Conservation (phyloP, 1,284 basidiomycete species). For the Cutaneotrichosporon mucoides region DNA sequence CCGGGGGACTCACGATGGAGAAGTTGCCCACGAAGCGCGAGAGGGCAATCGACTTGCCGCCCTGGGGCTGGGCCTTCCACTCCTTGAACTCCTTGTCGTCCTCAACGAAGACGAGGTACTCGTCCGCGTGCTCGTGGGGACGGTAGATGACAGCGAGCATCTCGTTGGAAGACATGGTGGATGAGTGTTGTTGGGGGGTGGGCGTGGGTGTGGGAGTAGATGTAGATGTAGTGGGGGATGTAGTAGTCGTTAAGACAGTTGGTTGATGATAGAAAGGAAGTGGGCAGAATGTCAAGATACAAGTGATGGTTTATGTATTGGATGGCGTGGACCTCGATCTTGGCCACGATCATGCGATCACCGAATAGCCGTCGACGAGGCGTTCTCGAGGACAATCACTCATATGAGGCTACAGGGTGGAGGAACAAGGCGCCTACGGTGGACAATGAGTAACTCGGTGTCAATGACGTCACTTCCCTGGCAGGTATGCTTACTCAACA, state of each 20-base stretch:
- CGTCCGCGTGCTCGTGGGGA: conserved; percentile 40
- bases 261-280: background rate
- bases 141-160: conserved; percentile 32
- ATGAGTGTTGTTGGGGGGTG: background rate
- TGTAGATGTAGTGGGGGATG: background rate
- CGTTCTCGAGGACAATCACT: too few relatives aligned
- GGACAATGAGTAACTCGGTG: too few relatives aligned
- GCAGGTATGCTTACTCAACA: too few relatives aligned
- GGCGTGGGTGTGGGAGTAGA: background rate
- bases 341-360: background rate
- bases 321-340: background rate
- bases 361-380: too few relatives aligned
- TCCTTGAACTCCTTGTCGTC: conserved; percentile 37
- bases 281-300: background rate
- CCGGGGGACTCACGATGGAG: conserved; percentile 42
- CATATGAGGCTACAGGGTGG: too few relatives aligned
- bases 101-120: conserved; percentile 45
- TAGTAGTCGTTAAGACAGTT: background rate
- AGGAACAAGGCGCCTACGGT: too few relatives aligned
- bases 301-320: background rate
- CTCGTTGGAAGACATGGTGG: conserved; percentile 10
- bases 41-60: conserved; percentile 43
- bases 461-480: too few relatives aligned
- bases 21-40: conserved; percentile 44
- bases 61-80: conserved; percentile 37